phyloP scores from a whole-genome alignment of 768 basidiomycete genomes.

The Nidularia sp. region DNA sequence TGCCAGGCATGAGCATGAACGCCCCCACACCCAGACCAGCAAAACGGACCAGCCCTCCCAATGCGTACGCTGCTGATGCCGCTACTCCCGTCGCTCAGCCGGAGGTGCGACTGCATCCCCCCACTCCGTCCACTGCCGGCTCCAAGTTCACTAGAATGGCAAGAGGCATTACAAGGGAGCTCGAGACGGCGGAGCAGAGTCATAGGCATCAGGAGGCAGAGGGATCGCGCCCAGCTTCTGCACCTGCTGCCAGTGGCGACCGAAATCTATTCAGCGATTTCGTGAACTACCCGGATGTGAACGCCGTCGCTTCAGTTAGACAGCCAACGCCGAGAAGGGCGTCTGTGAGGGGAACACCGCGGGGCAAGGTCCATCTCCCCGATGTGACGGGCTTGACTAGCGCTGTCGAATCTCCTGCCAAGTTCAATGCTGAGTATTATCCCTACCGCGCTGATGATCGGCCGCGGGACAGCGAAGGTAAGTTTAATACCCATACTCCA shows the following conservation, averaged over 20 bases:
- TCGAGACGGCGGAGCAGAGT: conserved; percentile 31
- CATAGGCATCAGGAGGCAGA: conserved; percentile 7
- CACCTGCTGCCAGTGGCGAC: conserved; percentile 8
- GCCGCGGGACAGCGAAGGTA: conserved; percentile 66
- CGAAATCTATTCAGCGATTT: conserved; percentile 37
- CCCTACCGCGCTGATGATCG: conserved; percentile 40
- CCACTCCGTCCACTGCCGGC: conserved; percentile 51
- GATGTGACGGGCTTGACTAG: conserved; percentile 83
- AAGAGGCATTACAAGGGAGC: conserved; percentile 49
- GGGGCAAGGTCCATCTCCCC: conserved; percentile 56
- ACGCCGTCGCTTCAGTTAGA: conserved; percentile 9
- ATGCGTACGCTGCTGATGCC: conserved; percentile 12
- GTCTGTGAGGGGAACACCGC: conserved; percentile 19
- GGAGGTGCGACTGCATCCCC: conserved; percentile 51
- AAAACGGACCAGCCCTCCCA: conserved; percentile 20
- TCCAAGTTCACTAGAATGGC: conserved; percentile 64
- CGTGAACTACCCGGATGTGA: conserved; percentile 10
- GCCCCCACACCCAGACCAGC: conserved; percentile 28
- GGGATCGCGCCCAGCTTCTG: conserved; percentile 1
- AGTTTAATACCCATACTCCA: background rate
- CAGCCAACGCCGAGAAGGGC: conserved; percentile 14
- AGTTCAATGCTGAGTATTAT: conserved; percentile 46
- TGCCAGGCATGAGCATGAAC: conserved; percentile 10
- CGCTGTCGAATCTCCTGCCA: conserved; percentile 73
- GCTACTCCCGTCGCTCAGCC: conserved; percentile 28